Conservation (phyloP, 805 yeast genomes). For the Saitoella complicata region DNA sequence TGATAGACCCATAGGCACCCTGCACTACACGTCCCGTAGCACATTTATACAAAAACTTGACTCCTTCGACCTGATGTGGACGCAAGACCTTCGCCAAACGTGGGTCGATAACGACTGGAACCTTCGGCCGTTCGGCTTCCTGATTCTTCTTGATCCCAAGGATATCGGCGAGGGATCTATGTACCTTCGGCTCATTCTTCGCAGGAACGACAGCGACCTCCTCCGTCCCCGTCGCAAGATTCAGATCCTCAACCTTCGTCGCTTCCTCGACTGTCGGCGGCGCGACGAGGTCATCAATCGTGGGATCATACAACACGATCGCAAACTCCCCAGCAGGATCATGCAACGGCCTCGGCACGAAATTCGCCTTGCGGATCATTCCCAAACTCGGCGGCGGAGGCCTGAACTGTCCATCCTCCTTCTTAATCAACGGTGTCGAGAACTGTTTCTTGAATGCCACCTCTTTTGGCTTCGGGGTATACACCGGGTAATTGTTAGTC, state of each 20-base stretch:
- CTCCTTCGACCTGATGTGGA: slow-evolving; percentile 96
- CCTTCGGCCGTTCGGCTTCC: slow-evolving; percentile 50
- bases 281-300: slow-evolving; percentile 42
- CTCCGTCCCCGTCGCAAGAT: neutral
- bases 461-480: slow-evolving; percentile 6
- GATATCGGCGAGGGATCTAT: slow-evolving; percentile 61
- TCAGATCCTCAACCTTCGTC: slow-evolving; percentile 1
- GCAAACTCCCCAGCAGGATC: slow-evolving; percentile 92
- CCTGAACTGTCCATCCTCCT: slow-evolving; percentile 4
- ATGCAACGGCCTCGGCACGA: slow-evolving; percentile 85
- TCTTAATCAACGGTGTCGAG: slow-evolving; percentile 8
- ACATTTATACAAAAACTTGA: slow-evolving; percentile 75
- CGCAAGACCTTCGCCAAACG: slow-evolving; percentile 63
- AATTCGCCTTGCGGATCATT: slow-evolving; percentile 42
- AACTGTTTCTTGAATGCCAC: slow-evolving; percentile 10
- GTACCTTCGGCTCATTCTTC: slow-evolving; percentile 15
- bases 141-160: slow-evolving; percentile 47
- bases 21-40: slow-evolving; percentile 55
- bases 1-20: slow-evolving; percentile 83
- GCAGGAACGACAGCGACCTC: neutral
- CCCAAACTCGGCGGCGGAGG: slow-evolving; percentile 70
- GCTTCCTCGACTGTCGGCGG: slow-evolving; percentile 6
- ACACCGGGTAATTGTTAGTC: slow-evolving; percentile 7
- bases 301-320: slow-evolving; percentile 86
- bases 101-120: slow-evolving; percentile 94